Percentiles rank a stretch among this genome's conserved stretches.
Conservation (phyloP, 192 early-diverging fungal genomes). For the Jimgerdemannia flammicorona region DNA sequence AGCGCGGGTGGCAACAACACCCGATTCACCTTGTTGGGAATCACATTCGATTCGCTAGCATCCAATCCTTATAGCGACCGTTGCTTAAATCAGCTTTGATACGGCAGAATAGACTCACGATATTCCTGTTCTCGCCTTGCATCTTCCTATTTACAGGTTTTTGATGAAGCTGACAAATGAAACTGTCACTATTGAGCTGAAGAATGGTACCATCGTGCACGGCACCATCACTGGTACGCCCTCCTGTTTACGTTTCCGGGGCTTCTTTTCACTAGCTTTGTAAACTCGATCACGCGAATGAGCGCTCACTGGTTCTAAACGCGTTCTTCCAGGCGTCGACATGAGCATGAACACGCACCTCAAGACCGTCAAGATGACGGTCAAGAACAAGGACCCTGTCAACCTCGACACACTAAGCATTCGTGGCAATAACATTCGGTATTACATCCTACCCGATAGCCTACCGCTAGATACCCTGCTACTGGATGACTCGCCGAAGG, state of each 20-base stretch:
- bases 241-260: neutral
- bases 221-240: constrained; percentile 82
- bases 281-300: neutral
- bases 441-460: constrained; percentile 94
- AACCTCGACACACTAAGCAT: constrained; percentile 91
- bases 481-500: constrained; percentile 92
- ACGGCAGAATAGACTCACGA: too few relatives aligned
- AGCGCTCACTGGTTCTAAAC: too few relatives aligned
- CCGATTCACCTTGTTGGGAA: too few relatives aligned
- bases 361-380: constrained; percentile 98
- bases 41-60: too few relatives aligned
- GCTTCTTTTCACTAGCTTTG: neutral
- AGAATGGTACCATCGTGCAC: constrained; percentile 96
- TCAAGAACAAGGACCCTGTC: constrained; percentile 87
- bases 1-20: neutral
- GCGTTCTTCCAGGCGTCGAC: constrained; percentile 69
- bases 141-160: constrained; percentile 59
- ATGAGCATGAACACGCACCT: constrained; percentile 99
- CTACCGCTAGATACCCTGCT: constrained; percentile 94
- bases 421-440: constrained; percentile 93
- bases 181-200: constrained; percentile 98
- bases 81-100: too few relatives aligned
- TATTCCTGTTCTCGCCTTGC: neutral
- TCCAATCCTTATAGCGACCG: too few relatives aligned
- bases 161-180: constrained; percentile 97